Percentiles rank a stretch among this genome's conserved stretches.
Conservation (phyloP, 805 yeast species). For the Ogataea chonburiensis region DNA sequence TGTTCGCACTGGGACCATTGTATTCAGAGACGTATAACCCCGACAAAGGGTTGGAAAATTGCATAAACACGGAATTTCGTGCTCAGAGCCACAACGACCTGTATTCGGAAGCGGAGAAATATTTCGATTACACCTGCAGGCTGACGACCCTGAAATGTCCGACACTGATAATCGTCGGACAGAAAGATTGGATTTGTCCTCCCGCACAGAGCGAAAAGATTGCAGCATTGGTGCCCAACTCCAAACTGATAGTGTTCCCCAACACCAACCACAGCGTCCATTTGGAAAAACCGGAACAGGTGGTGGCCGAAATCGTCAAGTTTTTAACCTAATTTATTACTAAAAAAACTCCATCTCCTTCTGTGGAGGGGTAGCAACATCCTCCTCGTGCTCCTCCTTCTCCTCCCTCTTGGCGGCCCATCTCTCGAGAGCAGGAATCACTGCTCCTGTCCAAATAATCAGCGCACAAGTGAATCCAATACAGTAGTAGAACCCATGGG, state of each 20-base stretch:
- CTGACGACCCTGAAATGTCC: constrained; percentile 17
- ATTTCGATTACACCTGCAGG: constrained; percentile 21
- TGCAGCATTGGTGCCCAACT: constrained; percentile 15
- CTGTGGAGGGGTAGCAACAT: background rate
- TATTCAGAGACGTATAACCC: constrained; percentile 25
- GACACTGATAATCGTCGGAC: constrained; percentile 24
- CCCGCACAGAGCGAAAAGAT: constrained; percentile 19
- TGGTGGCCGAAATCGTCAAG: constrained; percentile 9
- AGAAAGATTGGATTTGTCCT: constrained; percentile 29
- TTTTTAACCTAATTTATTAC: constrained; percentile 6
- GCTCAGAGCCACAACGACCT: constrained; percentile 25
- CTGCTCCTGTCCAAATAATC: constrained; percentile 24
- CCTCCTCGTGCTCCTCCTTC: constrained; percentile 6
- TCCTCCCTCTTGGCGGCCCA: constrained; percentile 11
- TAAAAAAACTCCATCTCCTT: constrained; percentile 1
- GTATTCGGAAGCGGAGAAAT: constrained; percentile 26
- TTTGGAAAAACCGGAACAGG: constrained; percentile 18
- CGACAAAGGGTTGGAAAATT: constrained; percentile 18
- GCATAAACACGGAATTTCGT: constrained; percentile 19
- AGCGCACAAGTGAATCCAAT: constrained; percentile 26
- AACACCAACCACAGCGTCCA: constrained; percentile 27
- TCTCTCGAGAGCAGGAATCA: constrained; percentile 24
- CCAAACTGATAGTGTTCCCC: constrained; percentile 16
- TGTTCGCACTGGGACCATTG: constrained; percentile 27
- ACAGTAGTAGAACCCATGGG: constrained; percentile 30